These are phyloP conservation scores for Pulicaria dysenterica DNA, from an alignment of 129 eudicot species.

Conservation along the genomic window DNA sequence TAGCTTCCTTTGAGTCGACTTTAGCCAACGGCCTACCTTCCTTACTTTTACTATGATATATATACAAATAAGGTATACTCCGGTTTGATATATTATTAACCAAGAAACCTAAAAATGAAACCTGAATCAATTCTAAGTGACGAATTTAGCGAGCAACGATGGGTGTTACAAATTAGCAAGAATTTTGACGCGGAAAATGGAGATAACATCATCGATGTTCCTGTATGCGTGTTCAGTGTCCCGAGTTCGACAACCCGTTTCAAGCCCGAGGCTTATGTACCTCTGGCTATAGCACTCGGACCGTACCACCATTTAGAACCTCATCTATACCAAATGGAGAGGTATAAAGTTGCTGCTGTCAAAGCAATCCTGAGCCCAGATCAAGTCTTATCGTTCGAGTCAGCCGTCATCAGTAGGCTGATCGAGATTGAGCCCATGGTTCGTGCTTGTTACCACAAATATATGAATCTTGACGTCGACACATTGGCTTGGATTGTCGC, in stretches of 20 bases:
- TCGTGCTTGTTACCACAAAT: conserved; percentile 43
- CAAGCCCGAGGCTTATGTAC: conserved; percentile 55
- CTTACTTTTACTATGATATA: conserved; percentile 10
- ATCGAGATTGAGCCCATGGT: conserved; percentile 27
- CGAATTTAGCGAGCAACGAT: conserved; percentile 39
- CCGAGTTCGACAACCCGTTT: conserved; percentile 27
- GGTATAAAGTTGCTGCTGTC: conserved; percentile 42
- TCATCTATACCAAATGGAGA: conserved; percentile 45
- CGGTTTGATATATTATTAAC: background rate
- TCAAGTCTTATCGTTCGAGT: conserved; percentile 13
- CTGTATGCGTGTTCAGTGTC: conserved; percentile 37
- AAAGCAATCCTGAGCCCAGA: conserved; percentile 21
- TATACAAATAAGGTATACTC: background rate
- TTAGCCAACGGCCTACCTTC: conserved; percentile 10
- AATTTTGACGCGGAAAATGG: conserved; percentile 25
- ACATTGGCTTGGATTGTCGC: conserved; percentile 48
- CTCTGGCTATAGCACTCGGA: conserved; percentile 43
- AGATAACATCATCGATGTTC: conserved; percentile 18
- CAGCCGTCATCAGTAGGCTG: conserved; percentile 22
- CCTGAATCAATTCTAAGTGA: conserved; percentile 32
- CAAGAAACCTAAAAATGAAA: background rate
- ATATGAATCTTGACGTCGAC: conserved; percentile 36
- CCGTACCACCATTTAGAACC: conserved; percentile 50
- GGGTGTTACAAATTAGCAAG: conserved; percentile 42
- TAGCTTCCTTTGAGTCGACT: conserved; percentile 9